These are phyloP conservation scores for Polytolypa hystricis DNA, from an alignment of 2,329 filamentous ascomycete species.

Conservation along the genomic window DNA sequence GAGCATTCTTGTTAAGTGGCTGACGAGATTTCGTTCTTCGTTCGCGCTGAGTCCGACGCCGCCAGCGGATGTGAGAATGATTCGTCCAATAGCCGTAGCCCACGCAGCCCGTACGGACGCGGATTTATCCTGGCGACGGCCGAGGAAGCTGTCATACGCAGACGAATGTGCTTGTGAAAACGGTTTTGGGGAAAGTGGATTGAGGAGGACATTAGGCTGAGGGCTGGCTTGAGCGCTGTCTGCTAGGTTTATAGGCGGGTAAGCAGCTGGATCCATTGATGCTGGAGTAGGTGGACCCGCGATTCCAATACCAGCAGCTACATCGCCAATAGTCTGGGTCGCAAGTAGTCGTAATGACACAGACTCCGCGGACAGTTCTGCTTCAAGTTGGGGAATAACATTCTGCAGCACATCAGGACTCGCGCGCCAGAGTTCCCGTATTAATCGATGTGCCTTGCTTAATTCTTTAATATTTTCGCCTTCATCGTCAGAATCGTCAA, in stretches of 20 bases:
- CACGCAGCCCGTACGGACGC: constrained; percentile 72
- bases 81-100: constrained; percentile 73
- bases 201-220: constrained; percentile 56
- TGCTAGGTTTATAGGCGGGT: constrained; percentile 50
- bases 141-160: constrained; percentile 75
- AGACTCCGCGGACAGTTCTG: constrained; percentile 83
- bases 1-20: constrained; percentile 66
- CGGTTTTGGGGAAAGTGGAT: constrained; percentile 75
- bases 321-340: constrained; percentile 88
- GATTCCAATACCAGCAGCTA: constrained; percentile 86
- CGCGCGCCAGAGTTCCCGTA: constrained; percentile 88
- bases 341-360: constrained; percentile 75
- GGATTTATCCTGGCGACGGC: constrained; percentile 77
- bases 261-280: constrained; percentile 66
- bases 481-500: constrained; percentile 55
- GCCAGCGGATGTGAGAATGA: constrained; percentile 82
- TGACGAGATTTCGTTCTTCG: constrained; percentile 66
- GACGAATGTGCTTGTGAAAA: constrained; percentile 72
- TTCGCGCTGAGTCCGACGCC: constrained; percentile 76
- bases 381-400: constrained; percentile 86
- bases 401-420: constrained; percentile 81
- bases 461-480: constrained; percentile 81
- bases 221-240: constrained; percentile 41
- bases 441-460: constrained; percentile 75
- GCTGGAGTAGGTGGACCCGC: constrained; percentile 69